Conservation (phyloP, 345 rosid genomes). For the Salix caprea region DNA sequence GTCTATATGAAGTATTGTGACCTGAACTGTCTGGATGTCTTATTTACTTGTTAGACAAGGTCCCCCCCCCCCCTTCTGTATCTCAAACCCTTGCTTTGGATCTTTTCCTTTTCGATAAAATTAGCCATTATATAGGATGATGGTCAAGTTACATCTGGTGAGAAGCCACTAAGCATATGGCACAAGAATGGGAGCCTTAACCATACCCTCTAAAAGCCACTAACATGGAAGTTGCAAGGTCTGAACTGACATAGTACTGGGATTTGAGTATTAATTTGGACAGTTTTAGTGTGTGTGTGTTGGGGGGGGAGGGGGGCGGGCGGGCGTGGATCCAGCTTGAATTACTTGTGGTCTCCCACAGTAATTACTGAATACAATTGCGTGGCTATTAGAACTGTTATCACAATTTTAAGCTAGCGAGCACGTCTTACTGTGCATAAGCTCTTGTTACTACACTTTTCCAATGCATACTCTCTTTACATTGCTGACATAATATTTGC, state of each 20-base stretch:
- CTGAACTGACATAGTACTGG: neutral
- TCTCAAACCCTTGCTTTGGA: neutral
- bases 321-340: neutral
- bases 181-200: neutral
- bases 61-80: too few species aligned
- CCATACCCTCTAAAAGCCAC: neutral
- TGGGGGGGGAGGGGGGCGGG: neutral
- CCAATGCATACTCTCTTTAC: neutral
- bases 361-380: neutral
- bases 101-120: too few species aligned
- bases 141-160: too few species aligned
- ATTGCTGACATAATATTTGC: neutral
- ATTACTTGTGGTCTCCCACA: neutral
- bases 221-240: neutral
- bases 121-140: too few species aligned
- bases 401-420: neutral
- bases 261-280: neutral
- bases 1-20: neutral
- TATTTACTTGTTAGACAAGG: too few species aligned
- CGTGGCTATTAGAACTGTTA: neutral
- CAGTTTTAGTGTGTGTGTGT: neutral
- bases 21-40: neutral
- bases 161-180: too few species aligned
- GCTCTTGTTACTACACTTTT: neutral
- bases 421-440: neutral